Percentiles rank a stretch among this genome's conserved stretches.
Evolutionary conservation across 768 basidiomycete genomes (phyloP).

Genomic region (Mrakia frigida): DNA sequence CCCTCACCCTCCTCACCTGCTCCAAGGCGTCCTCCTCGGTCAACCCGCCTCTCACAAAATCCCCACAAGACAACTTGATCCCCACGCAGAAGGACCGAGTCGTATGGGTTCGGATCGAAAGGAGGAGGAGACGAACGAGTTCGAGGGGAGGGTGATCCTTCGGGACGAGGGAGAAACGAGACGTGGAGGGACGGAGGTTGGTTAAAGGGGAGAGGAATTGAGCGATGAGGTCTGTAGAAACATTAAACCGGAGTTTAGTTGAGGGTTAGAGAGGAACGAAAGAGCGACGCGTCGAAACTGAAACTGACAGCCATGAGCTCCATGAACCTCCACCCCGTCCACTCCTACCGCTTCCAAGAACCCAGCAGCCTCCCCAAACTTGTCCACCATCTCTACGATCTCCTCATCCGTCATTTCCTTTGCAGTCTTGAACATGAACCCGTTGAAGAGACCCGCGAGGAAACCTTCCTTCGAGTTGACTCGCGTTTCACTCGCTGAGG

Average conservation of each 20-base stretch:
- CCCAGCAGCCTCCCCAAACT: conserved; percentile 63
- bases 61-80: conserved; percentile 14
- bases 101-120: neutral
- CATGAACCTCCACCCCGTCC: conserved; percentile 81
- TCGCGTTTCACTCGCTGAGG: conserved; percentile 50
- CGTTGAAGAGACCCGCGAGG: conserved; percentile 48
- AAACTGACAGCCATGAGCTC: conserved; percentile 62
- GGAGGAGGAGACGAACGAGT: neutral
- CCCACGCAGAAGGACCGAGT: conserved; percentile 1
- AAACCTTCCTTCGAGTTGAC: conserved; percentile 36
- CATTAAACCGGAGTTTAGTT: neutral
- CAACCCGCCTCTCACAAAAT: conserved; percentile 5
- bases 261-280: too few relatives aligned
- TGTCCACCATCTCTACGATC: conserved; percentile 56
- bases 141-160: neutral
- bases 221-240: conserved; percentile 56
- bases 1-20: conserved; percentile 5
- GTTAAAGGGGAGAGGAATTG: conserved; percentile 61
- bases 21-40: conserved; percentile 5
- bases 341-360: conserved; percentile 66
- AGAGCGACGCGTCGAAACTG: too few relatives aligned
- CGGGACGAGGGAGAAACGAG: conserved; percentile 2
- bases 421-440: conserved; percentile 60
- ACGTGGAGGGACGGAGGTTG: conserved; percentile 4
- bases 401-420: conserved; percentile 56